Evolutionary conservation across 2,329 filamentous ascomycete genomes (phyloP).

Genomic region (Cercospora janseana): DNA sequence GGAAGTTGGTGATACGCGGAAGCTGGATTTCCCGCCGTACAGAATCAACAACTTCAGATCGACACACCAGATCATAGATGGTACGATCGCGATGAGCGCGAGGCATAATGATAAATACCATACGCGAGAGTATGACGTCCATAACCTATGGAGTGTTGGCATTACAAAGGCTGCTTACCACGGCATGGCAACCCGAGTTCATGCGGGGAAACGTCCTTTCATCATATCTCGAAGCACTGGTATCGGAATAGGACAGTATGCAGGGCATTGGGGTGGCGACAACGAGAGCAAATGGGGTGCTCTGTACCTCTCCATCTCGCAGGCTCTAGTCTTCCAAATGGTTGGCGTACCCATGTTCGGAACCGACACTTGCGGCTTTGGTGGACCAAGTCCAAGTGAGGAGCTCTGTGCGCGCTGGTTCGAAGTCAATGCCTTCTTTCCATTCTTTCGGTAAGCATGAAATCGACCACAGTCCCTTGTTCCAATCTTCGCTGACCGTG

Average conservation of each 20-base stretch:
- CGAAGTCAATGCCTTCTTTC: slow-evolving; percentile 63
- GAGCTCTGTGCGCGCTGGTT: slow-evolving; percentile 34
- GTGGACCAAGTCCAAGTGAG: slow-evolving; percentile 22
- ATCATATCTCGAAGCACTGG: slow-evolving; percentile 30
- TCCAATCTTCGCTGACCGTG: slow-evolving; percentile 24
- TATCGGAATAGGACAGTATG: slow-evolving; percentile 26
- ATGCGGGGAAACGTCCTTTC: slow-evolving; percentile 29
- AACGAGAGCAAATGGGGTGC: slow-evolving; percentile 29
- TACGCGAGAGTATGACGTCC: slow-evolving; percentile 32
- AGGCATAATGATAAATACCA: slow-evolving; percentile 26
- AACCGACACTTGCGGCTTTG: slow-evolving; percentile 33
- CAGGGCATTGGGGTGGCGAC: slow-evolving; percentile 35
- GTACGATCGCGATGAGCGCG: slow-evolving; percentile 28
- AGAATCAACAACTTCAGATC: slow-evolving; percentile 26
- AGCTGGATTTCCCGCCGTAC: slow-evolving; percentile 28
- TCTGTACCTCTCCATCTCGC: slow-evolving; percentile 33
- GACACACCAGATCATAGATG: slow-evolving; percentile 27
- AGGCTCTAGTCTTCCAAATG: slow-evolving; percentile 32
- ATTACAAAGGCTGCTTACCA: slow-evolving; percentile 32
- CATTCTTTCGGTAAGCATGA: slow-evolving; percentile 68
- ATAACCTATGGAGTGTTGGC: slow-evolving; percentile 31
- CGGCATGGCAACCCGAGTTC: slow-evolving; percentile 23
- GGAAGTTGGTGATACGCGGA: slow-evolving; percentile 21
- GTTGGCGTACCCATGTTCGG: slow-evolving; percentile 33
- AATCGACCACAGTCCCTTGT: too few relatives aligned